Evolutionary conservation across 768 basidiomycete species (phyloP).

Genomic region (Pisolithus albus): DNA sequence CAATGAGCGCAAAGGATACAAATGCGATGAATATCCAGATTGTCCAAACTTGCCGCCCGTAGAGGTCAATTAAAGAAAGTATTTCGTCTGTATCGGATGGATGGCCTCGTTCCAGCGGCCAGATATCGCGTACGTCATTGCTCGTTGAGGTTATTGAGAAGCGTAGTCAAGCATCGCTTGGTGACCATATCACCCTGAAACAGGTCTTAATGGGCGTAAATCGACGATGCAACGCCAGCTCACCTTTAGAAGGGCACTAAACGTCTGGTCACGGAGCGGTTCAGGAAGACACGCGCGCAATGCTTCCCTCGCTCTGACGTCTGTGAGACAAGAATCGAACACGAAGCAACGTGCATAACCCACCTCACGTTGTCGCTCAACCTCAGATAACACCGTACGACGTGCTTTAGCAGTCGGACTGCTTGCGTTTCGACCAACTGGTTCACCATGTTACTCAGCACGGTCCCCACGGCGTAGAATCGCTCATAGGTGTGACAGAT

Average conservation of each 20-base stretch:
- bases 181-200: constrained; percentile 94
- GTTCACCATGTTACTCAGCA: constrained; percentile 97
- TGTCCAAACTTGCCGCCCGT: constrained; percentile 24
- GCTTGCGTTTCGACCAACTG: constrained; percentile 98
- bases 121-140: constrained; percentile 28
- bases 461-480: constrained; percentile 98
- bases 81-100: constrained; percentile 5
- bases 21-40: constrained; percentile 23
- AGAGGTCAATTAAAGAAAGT: constrained; percentile 9
- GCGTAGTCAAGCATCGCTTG: constrained; percentile 85
- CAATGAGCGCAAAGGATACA: constrained; percentile 19
- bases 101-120: background rate
- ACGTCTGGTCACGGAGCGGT: constrained; percentile 90
- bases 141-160: constrained; percentile 83
- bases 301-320: constrained; percentile 83
- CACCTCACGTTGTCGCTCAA: constrained; percentile 94
- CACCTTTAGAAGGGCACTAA: constrained; percentile 85
- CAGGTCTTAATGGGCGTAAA: background rate
- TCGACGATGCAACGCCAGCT: background rate
- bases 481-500: constrained; percentile 99
- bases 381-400: constrained; percentile 93
- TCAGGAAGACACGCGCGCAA: constrained; percentile 93
- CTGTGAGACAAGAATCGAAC: constrained; percentile 9
- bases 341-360: constrained; percentile 20
- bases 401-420: constrained; percentile 92